Evolutionary conservation across 192 early-diverging fungal species (phyloP).

Genomic region (Podila verticillata): DNA sequence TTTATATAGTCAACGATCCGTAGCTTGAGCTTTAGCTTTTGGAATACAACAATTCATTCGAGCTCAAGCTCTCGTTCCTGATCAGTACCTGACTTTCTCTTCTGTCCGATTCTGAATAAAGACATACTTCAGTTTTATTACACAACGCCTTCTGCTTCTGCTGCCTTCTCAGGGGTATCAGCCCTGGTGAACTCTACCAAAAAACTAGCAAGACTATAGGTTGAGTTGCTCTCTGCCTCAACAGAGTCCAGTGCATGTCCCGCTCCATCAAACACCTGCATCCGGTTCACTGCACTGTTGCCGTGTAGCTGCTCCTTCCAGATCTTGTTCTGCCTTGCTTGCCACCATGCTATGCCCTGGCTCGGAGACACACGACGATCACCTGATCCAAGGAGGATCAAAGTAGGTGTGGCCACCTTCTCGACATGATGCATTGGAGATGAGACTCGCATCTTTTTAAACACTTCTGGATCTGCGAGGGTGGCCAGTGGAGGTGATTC

Average conservation of each 20-base stretch:
- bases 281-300: slow-evolving; percentile 34
- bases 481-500: slow-evolving; percentile 61
- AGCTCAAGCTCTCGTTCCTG: no score
- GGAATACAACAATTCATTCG: no score
- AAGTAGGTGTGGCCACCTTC: slow-evolving; percentile 67
- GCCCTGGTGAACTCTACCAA: slow-evolving; percentile 35
- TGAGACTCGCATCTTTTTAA: slow-evolving; percentile 59
- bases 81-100: no score
- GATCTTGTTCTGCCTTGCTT: slow-evolving; percentile 50
- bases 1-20: no score
- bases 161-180: slow-evolving; percentile 1
- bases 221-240: slow-evolving; percentile 64
- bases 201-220: slow-evolving; percentile 24
- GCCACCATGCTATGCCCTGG: slow-evolving; percentile 63
- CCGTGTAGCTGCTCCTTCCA: slow-evolving; percentile 31
- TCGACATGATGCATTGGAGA: slow-evolving; percentile 67
- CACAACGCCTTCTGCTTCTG: not conserved
- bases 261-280: slow-evolving; percentile 64
- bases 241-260: slow-evolving; percentile 68
- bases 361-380: slow-evolving; percentile 79
- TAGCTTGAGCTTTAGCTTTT: no score
- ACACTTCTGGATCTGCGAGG: slow-evolving; percentile 62
- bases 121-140: no score
- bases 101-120: no score
- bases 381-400: slow-evolving; percentile 71